phyloP scores from a whole-genome alignment of 257 asterid species.

The Handroanthus guayacan region DNA sequence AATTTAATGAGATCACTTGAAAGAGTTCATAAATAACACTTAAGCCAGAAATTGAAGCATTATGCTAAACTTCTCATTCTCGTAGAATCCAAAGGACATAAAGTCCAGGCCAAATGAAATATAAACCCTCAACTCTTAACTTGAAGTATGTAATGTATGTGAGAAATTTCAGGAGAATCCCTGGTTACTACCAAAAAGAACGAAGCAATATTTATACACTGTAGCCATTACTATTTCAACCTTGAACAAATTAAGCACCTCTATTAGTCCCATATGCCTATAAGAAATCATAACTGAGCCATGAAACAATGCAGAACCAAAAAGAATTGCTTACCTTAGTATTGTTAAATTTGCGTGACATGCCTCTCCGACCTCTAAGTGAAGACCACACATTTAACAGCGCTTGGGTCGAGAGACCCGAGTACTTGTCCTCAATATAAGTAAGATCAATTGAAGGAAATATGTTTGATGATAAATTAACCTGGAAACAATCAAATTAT shows the following conservation, averaged over 20 bases:
- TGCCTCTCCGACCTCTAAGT: slow-evolving; percentile 60
- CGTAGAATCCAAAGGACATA: background rate
- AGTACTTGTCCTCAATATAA: slow-evolving; percentile 74
- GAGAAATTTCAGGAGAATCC: slow-evolving; percentile 6
- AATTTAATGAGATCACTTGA: background rate
- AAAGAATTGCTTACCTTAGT: slow-evolving; percentile 54
- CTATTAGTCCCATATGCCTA: background rate
- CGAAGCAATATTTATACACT: background rate
- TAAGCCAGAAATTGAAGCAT: background rate
- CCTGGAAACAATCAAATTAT: slow-evolving; percentile 48
- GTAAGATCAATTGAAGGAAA: slow-evolving; percentile 70
- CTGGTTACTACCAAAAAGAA: background rate
- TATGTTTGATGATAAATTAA: slow-evolving; percentile 56
- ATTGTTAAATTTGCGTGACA: slow-evolving; percentile 46
- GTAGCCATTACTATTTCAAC: slow-evolving; percentile 2
- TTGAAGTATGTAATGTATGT: background rate
- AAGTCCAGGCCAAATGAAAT: background rate
- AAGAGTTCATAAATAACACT: background rate
- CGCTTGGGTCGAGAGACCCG: slow-evolving; percentile 87
- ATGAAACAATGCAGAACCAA: background rate
- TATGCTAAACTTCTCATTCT: background rate
- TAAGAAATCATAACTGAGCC: background rate
- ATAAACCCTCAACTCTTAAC: background rate
- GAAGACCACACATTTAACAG: slow-evolving; percentile 80
- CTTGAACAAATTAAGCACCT: background rate